Conservation (phyloP, 192 early-diverging fungal genomes). For the Phycomyces blakesleeanus region DNA sequence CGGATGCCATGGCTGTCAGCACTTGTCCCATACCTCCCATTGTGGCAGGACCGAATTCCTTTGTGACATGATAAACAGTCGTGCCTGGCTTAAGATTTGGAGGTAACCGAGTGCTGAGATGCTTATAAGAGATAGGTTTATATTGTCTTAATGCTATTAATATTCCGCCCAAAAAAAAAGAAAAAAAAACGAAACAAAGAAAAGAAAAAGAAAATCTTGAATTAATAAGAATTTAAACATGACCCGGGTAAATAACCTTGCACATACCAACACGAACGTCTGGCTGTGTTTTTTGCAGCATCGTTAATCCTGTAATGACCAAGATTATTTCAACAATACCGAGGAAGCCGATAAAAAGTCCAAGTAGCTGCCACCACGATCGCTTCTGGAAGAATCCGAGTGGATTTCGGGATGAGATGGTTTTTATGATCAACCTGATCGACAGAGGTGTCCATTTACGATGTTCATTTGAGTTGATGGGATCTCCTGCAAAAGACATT, state of each 20-base stretch:
- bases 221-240: too few relatives aligned
- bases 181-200: too few relatives aligned
- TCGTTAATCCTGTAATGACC: conserved; percentile 28
- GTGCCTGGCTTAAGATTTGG: conserved; percentile 26
- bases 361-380: conserved; percentile 39
- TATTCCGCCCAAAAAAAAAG: too few relatives aligned
- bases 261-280: conserved; percentile 41
- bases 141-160: conserved; percentile 37
- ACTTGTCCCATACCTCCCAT: conserved; percentile 56
- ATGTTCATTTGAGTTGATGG: neutral
- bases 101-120: conserved; percentile 29
- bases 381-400: conserved; percentile 13
- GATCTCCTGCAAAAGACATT: neutral
- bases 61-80: conserved; percentile 54
- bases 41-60: conserved; percentile 51
- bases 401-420: too few relatives aligned
- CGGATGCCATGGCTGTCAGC: conserved; percentile 44
- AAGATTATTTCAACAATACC: conserved; percentile 31
- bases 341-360: conserved; percentile 25
- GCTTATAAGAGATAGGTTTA: conserved; percentile 40
- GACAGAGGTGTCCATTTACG: too few relatives aligned
- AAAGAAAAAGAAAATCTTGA: too few relatives aligned
- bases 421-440: neutral
- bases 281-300: conserved; percentile 30
- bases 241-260: too few relatives aligned